Percentiles rank a stretch among this genome's conserved stretches.
phyloP scores from a whole-genome alignment of 306 rosid genomes.

The Carpinus viminea region DNA sequence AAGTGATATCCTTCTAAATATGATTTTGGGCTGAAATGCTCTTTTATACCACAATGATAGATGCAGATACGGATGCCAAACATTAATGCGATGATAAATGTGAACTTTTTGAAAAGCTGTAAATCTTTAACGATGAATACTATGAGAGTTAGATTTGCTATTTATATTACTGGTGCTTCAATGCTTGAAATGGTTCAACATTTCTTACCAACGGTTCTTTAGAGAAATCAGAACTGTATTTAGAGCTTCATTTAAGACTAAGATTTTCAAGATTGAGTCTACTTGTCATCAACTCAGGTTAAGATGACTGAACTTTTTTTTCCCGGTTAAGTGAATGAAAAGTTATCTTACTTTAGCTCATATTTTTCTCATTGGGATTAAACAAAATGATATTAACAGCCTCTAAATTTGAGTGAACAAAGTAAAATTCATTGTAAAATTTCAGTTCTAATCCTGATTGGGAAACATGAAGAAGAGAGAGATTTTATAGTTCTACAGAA shows the following conservation, averaged over 20 bases:
- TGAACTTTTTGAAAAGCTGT: no score
- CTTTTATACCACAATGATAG: no score
- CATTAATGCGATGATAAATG: no score
- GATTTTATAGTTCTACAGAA: conserved; percentile 3
- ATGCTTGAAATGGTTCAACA: no score
- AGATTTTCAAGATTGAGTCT: background rate
- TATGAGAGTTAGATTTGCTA: no score
- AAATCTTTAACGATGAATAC: no score
- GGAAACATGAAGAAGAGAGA: background rate
- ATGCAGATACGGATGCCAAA: no score
- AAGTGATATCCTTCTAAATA: no score
- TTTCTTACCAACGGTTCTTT: background rate
- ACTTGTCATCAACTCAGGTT: background rate
- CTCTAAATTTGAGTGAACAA: background rate
- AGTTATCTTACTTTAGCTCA: background rate
- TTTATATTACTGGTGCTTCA: no score
- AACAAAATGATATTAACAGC: background rate
- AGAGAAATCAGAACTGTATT: background rate
- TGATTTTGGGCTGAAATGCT: no score
- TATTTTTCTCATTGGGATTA: background rate
- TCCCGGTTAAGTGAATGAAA: conserved; percentile 14
- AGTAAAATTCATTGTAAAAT: background rate
- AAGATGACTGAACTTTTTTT: no score
- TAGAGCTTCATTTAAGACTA: no score
- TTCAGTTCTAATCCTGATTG: background rate